Evolutionary conservation across 2,329 filamentous ascomycete genomes (phyloP), one percentile per base, ranked within the genome.

Genomic region (Hirsutella thompsonii): DNA sequence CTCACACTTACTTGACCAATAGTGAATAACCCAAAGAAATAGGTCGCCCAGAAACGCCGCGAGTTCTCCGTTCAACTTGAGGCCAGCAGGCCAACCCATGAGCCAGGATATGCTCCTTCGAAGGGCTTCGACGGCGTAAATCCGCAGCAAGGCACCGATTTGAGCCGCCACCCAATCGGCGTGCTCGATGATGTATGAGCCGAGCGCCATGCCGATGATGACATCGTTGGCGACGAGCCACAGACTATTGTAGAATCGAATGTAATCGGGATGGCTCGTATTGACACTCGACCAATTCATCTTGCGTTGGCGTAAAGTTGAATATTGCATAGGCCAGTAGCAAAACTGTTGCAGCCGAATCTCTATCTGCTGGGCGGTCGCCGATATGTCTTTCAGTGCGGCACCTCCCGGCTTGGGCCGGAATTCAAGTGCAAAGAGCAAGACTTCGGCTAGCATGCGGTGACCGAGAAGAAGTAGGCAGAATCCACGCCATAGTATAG

Each of bases 181-280:
- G 53, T 98, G 95, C 57, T 98, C 92, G 46, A 96, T 90, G 46
- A 98, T 94, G 59, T 94, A 98, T 1, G 88, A 94, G 0, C 92
- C 93, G 8, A 98, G 65, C 2, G 92, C 92, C 49, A 98, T 95
- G 20, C 92, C 93, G 44, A 98, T 96, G 48, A 98, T 98, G 37
- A 98, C 83, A 63, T 98, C 92, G 64, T 98, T 98, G 23, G 89
- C 89, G 19, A 98, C 92, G 8, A 98, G 82, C 92, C 92, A 98
- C 4, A 98, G 68, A 54, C 88, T 95, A 60, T 98, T 98, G 66
- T 96, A 98, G 62, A 98, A 98, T 14, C 92, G 83, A 49, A 98
- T 98, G 59, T 98, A 98, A 59, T 98, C 92, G 1, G 90, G 87
- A 59, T 98, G 90, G 52, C 83, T 94, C 37, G 83, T 92, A 0